Conservation (phyloP, 345 rosid species). For the Eucalyptus erythrocorys region DNA sequence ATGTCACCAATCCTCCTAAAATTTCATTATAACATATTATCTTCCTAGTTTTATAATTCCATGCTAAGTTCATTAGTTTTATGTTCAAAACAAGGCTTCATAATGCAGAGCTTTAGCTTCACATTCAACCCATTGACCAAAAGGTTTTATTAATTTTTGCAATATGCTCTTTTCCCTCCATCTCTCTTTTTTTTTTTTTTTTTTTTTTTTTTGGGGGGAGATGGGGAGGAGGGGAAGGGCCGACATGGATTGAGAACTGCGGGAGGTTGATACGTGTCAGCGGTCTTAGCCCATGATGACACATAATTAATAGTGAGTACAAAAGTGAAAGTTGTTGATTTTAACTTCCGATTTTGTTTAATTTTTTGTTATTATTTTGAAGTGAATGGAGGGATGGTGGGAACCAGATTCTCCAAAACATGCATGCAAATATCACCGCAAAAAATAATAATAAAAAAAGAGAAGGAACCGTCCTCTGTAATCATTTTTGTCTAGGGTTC, state of each 20-base stretch:
- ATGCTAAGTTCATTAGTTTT: background rate
- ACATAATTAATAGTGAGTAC: background rate
- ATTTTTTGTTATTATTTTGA: background rate
- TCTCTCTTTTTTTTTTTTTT: background rate
- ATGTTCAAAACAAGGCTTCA: background rate
- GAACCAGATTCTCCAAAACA: background rate
- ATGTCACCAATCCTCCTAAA: background rate
- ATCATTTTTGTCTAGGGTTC: background rate
- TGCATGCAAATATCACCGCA: background rate
- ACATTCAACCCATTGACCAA: background rate
- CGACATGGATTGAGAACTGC: background rate
- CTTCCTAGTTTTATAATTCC: background rate
- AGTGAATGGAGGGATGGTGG: background rate
- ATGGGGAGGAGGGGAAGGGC: background rate
- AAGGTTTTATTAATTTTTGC: background rate
- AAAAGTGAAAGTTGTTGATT: background rate
- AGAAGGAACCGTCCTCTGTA: background rate
- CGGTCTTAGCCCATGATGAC: background rate
- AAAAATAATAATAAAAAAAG: background rate
- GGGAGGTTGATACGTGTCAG: background rate
- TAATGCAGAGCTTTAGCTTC: background rate
- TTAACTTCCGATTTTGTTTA: background rate
- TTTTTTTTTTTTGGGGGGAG: background rate
- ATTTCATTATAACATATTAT: background rate
- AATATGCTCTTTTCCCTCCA: background rate